A percentile compares a stretch with the other conserved stretches of the same genome.
Evolutionary conservation across 805 yeast genomes (phyloP).

Genomic region (Suhomyces faveliae): DNA sequence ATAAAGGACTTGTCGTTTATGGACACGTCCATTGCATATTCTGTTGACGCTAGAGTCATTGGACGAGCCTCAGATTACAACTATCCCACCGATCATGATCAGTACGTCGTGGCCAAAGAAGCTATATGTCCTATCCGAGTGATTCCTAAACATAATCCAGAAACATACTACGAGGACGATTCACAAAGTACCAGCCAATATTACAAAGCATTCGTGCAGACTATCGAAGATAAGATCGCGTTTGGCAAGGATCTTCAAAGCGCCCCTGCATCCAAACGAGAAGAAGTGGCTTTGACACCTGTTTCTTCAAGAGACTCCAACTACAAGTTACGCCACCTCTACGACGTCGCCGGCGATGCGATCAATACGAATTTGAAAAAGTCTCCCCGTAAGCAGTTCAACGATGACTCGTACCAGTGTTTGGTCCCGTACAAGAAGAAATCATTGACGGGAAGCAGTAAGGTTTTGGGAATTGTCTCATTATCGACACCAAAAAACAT

Average conservation of each 20-base stretch:
- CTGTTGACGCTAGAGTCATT: constrained; percentile 40
- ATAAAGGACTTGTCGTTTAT: constrained; percentile 36
- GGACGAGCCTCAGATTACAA: constrained; percentile 40
- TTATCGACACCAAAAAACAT: constrained; percentile 35
- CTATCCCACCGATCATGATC: constrained; percentile 21
- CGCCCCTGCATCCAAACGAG: constrained; percentile 10
- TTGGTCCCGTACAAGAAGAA: constrained; percentile 33
- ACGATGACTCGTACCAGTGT: constrained; percentile 30
- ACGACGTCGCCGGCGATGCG: constrained; percentile 23
- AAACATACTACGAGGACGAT: constrained; percentile 16
- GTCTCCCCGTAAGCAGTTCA: constrained; percentile 14
- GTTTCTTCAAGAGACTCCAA: constrained; percentile 17
- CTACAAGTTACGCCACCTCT: constrained; percentile 32
- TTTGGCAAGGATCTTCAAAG: constrained; percentile 18
- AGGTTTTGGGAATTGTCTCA: constrained; percentile 31
- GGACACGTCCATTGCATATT: constrained; percentile 35
- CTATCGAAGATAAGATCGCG: constrained; percentile 28
- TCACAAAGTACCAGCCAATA: constrained; percentile 22
- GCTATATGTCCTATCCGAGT: constrained; percentile 34
- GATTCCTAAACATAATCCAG: constrained; percentile 29
- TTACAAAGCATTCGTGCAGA: constrained; percentile 34
- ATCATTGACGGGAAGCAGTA: constrained; percentile 30
- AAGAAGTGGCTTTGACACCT: constrained; percentile 15
- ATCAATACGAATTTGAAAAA: constrained; percentile 15
- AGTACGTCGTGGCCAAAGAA: constrained; percentile 38